Conservation (phyloP, 768 basidiomycete genomes). For the Boletus edulis region DNA sequence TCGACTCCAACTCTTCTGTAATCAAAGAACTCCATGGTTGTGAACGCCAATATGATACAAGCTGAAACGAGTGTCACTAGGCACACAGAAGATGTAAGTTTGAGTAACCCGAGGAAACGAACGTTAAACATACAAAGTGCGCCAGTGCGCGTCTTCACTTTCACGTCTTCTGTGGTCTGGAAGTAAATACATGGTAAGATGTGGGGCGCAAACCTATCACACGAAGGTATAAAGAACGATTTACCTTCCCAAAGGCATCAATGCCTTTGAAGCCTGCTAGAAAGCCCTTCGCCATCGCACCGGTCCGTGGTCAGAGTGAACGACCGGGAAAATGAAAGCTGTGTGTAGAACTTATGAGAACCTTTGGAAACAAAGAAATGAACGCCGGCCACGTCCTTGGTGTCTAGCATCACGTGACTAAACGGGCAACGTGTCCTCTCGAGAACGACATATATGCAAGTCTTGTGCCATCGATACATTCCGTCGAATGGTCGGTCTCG, state of each 20-base stretch:
- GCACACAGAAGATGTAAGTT: conserved; percentile 6
- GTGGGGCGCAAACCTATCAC: conserved; percentile 5
- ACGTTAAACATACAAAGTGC: conserved; percentile 68
- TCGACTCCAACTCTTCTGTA: conserved; percentile 85
- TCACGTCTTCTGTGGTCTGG: conserved; percentile 98
- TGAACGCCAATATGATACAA: conserved; percentile 89
- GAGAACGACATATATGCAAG: not conserved
- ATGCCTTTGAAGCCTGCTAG: conserved; percentile 81
- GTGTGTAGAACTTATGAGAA: conserved; percentile 7
- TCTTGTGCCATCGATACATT: not conserved
- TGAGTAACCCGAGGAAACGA: not conserved
- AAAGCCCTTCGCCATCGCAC: conserved; percentile 73
- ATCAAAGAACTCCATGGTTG: conserved; percentile 93
- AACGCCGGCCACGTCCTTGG: not conserved
- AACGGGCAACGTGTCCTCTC: conserved; percentile 23
- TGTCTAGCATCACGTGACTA: conserved; percentile 24
- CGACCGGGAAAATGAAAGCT: conserved; percentile 10
- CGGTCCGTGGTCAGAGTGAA: conserved; percentile 19
- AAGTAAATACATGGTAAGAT: conserved; percentile 6
- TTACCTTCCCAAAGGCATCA: conserved; percentile 99
- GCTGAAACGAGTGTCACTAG: conserved; percentile 90
- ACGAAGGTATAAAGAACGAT: conserved; percentile 9
- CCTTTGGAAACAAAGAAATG: not conserved
- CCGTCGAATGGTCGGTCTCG: not conserved
- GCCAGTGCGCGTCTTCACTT: conserved; percentile 95